Base-by-base conservation (phyloP, 257 asterid species). In the Nicotiana sylvestris region DNA sequence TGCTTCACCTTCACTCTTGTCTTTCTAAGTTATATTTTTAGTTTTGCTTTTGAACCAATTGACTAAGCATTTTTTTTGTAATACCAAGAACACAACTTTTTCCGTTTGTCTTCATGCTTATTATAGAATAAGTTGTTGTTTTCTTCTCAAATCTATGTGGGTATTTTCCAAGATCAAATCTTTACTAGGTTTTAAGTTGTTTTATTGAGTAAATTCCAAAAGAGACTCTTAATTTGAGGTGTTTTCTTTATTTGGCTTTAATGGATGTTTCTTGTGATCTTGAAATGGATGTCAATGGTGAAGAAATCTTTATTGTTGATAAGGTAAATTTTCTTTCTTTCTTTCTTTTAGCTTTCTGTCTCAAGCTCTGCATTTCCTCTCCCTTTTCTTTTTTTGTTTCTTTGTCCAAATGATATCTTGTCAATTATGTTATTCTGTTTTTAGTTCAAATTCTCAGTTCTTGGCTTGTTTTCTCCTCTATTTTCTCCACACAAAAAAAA, bases 221-320 rank as follows among this genome's bases (percentile, higher is more conserved):
- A 84, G 81, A 78, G 86, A 82, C 62, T 74, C 85, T 90, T 87
- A 77, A 82, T 88, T 87, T 89, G 84, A 86, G 86, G 89, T 85
- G 90, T 91, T 86, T 39, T 78, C 30, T 86, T 80, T 49, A 8
- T 69, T 82, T 88, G 84, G 85, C 85, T 86, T 32, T 60, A n/a
- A 92, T 95, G 99, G 95, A 87, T 77, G 90, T 77, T 64, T 72
- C 82, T 82, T 88, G 87, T 84, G 85, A 89, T 86, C 98, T 95
- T 86, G 93, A 91, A 85, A 95, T 95, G 86, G 97, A 95, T 87
- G 95, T 95, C 83, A 95, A 93, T 89, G 99, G 99, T 60, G 97
- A 93, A 88, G 92, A 91, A 89, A 65, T 88, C 85, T 92, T 95
- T 91, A 21, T 90, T 86, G 91, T 95, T 13, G 82, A 95, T 82